A percentile compares a stretch with the other conserved stretches of the same genome.
These are phyloP conservation scores for Monosporozyma solicola DNA, from an alignment of 805 yeast species.

Conservation along the genomic window DNA sequence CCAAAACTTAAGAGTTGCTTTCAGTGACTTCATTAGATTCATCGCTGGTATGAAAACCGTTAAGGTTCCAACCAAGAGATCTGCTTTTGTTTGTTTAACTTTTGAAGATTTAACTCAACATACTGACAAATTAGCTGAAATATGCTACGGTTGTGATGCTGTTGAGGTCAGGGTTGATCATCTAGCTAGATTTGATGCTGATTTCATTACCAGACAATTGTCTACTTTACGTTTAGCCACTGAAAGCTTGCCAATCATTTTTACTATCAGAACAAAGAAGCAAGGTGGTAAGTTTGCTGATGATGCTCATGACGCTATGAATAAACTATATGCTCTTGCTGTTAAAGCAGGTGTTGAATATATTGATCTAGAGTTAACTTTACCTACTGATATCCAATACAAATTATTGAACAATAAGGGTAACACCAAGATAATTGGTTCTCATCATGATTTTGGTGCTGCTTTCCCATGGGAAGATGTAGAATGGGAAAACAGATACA, in stretches of 20 bases:
- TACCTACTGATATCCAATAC: conserved; percentile 48
- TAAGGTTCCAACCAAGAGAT: conserved; percentile 33
- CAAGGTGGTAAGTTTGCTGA: conserved; percentile 84
- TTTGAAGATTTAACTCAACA: conserved; percentile 47
- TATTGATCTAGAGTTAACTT: conserved; percentile 69
- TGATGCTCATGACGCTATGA: conserved; percentile 38
- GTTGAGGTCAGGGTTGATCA: conserved; percentile 78
- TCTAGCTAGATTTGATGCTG: conserved; percentile 40
- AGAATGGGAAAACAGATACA: conserved; percentile 69
- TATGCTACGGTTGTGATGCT: conserved; percentile 66
- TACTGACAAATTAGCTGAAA: conserved; percentile 39
- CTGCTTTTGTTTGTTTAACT: conserved; percentile 67
- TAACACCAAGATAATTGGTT: conserved; percentile 66
- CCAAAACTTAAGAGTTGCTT: conserved; percentile 46
- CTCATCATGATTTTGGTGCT: conserved; percentile 71
- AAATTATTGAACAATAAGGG: conserved; percentile 45
- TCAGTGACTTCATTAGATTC: conserved; percentile 47
- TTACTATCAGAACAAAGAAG: conserved; percentile 63
- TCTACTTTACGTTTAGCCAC: conserved; percentile 58
- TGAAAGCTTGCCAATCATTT: conserved; percentile 62
- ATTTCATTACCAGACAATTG: conserved; percentile 65
- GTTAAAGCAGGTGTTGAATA: conserved; percentile 71
- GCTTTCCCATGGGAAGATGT: conserved; percentile 52
- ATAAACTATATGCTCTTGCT: conserved; percentile 48
- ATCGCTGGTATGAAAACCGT: conserved; percentile 47